Conservation (phyloP, 1,284 basidiomycete genomes). For the Ustilago curta region DNA sequence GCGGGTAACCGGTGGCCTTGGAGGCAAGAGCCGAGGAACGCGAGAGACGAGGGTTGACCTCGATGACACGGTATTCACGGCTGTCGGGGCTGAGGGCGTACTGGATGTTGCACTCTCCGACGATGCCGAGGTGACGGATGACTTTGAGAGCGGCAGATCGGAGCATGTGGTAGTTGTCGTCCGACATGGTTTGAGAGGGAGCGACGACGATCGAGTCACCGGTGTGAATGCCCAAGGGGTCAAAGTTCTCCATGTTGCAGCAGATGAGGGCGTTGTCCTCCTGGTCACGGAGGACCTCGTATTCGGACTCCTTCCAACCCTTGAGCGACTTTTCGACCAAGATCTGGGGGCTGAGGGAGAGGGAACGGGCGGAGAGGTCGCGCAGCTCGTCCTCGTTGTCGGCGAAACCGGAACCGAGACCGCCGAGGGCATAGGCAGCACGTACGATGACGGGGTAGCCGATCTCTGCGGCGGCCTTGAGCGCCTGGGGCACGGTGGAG, state of each 20-base stretch:
- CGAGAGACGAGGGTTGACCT: constrained; percentile 69
- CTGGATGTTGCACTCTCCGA: constrained; percentile 99
- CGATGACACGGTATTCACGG: constrained; percentile 95
- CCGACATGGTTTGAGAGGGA: constrained; percentile 95
- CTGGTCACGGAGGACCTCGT: constrained; percentile 97
- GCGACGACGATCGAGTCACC: constrained; percentile 99
- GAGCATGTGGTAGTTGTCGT: constrained; percentile 97
- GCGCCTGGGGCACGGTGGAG: constrained; percentile 91
- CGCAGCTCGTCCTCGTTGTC: constrained; percentile 94
- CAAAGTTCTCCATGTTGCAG: constrained; percentile 99
- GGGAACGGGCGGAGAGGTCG: constrained; percentile 90
- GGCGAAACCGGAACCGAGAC: constrained; percentile 97
- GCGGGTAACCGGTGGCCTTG: constrained; percentile 98
- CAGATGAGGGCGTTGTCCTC: constrained; percentile 89
- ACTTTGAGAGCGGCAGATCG: constrained; percentile 97
- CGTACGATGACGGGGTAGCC: constrained; percentile 99
- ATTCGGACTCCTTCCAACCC: constrained; percentile 99
- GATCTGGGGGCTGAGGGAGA: constrained; percentile 93
- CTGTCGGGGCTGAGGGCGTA: constrained; percentile 95
- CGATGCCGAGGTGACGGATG: constrained; percentile 95
- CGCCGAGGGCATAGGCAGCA: constrained; percentile 97
- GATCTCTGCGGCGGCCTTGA: constrained; percentile 88
- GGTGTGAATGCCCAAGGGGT: constrained; percentile 98
- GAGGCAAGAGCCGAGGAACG: constrained; percentile 84
- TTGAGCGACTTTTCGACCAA: constrained; percentile 98